Percentiles rank a stretch among this genome's conserved stretches.
These are phyloP conservation scores for Sarocladium oryzae DNA, from an alignment of 2,329 filamentous ascomycete genomes.

Conservation along the genomic window DNA sequence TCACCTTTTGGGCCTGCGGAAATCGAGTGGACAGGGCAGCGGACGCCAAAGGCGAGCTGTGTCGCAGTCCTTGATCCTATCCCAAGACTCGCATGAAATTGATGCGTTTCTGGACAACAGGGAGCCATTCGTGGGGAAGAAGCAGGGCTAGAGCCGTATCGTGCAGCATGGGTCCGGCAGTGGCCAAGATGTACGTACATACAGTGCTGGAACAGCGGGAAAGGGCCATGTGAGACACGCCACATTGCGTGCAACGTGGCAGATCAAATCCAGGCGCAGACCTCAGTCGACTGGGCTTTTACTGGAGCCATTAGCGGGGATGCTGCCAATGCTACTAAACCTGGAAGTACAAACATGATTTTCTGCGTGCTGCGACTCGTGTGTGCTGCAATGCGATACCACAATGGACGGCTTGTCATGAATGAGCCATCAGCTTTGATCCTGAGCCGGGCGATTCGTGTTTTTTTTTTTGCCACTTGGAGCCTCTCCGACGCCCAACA, in stretches of 20 bases:
- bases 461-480: neutral
- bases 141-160: neutral
- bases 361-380: too few species aligned
- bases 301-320: neutral
- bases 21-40: too few species aligned
- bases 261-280: conserved; percentile 1
- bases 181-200: neutral
- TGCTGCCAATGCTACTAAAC: too few species aligned
- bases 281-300: conserved; percentile 6
- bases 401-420: neutral
- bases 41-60: too few species aligned
- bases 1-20: too few species aligned
- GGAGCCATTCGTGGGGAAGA: neutral
- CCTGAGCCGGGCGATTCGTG: neutral
- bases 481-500: neutral
- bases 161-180: neutral
- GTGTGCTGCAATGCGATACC: neutral
- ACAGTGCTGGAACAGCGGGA: too few species aligned
- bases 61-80: too few species aligned
- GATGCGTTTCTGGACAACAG: neutral
- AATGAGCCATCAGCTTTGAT: neutral
- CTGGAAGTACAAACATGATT: too few species aligned
- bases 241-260: neutral
- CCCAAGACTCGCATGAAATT: too few species aligned
- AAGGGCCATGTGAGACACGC: conserved; percentile 1